A percentile compares a stretch with the other conserved stretches of the same genome.
Evolutionary conservation across 2,329 filamentous ascomycete species (phyloP).

Genomic region (Scortechinia acanthostroma): DNA sequence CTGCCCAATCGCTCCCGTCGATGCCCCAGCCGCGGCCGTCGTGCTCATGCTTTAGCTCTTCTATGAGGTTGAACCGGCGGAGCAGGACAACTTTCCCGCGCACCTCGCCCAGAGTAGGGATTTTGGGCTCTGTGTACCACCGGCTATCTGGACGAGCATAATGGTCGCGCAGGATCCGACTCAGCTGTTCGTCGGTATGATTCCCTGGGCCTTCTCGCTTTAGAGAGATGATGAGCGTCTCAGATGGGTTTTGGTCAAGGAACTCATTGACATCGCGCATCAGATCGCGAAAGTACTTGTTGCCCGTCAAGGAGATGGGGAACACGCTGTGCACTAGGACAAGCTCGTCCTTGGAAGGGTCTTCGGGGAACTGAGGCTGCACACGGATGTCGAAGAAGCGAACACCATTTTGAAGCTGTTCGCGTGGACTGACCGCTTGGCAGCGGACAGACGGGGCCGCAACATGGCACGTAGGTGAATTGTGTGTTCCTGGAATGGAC

Average conservation of each 20-base stretch:
- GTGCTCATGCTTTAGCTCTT: slow-evolving; percentile 28
- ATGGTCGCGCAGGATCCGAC: slow-evolving; percentile 21
- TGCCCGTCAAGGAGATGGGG: slow-evolving; percentile 57
- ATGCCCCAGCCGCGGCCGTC: slow-evolving; percentile 45
- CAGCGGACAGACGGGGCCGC: slow-evolving; percentile 59
- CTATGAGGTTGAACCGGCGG: slow-evolving; percentile 37
- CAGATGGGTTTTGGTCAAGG: slow-evolving; percentile 48
- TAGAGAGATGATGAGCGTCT: slow-evolving; percentile 61
- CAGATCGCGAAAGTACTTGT: slow-evolving; percentile 52
- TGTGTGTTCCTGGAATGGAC: slow-evolving; percentile 69
- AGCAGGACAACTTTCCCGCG: slow-evolving; percentile 64
- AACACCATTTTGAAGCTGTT: slow-evolving; percentile 65
- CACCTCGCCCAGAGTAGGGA: slow-evolving; percentile 53
- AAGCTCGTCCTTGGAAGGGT: slow-evolving; percentile 44
- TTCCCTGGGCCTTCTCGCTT: slow-evolving; percentile 51
- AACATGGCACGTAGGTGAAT: slow-evolving; percentile 30
- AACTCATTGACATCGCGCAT: slow-evolving; percentile 52
- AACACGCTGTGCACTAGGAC: slow-evolving; percentile 67
- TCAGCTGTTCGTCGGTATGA: slow-evolving; percentile 41
- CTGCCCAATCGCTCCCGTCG: slow-evolving; percentile 50
- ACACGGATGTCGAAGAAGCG: slow-evolving; percentile 68
- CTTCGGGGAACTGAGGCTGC: slow-evolving; percentile 28
- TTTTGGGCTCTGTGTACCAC: slow-evolving; percentile 53
- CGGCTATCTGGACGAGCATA: slow-evolving; percentile 22
- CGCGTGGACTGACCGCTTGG: slow-evolving; percentile 52